Base-by-base conservation (phyloP, 768 basidiomycete genomes). In the Lactifluus volemus region DNA sequence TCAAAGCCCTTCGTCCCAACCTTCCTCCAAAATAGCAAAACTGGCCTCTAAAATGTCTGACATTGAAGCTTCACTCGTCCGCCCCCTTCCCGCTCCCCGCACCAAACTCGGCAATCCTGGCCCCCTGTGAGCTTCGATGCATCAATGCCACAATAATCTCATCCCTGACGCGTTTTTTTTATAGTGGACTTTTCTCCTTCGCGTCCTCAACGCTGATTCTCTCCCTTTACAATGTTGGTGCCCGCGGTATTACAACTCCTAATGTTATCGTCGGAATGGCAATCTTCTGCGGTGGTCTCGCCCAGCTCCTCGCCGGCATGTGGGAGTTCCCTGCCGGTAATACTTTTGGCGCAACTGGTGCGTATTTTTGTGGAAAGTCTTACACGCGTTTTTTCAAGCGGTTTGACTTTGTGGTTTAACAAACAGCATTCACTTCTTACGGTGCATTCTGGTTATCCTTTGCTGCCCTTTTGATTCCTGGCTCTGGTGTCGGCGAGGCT, bases 371-470 rank as follows among this genome's bases (percentile, higher is more conserved):
- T 1, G 12, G 11, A 6, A 32, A n/a, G n/a, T n/a, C n/a, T 32
- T 30, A 49, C 32, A 15, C 36, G 6, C 42, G 32, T 36, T 12
- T 38, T n/a, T 21, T 36, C 1, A 10, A 12, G 4, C 2, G 44
- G 2, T 30, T 41, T 36, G 29, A 32, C 19, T 34, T 50, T 3
- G 11, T 12, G 11, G 11, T 38, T 38, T 2, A 29, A 44, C 42
- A n/a, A 17, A 30, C 63, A 86, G 90, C 89, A 0, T 93, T 92
- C 78, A 77, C 83, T 0, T 86, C 86, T 1, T 94, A 88, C 63
- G 92, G 92, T 25, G 88, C 84, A 2, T 94, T 93, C 78, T 94
- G 91, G 91, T 76, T 93, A 75, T 90, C 90, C 5, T 93, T 83
- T 52, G 89, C 83, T 4, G 76, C 81, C 0, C 84, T 94, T 67